These are phyloP conservation scores for Discostella pseudostelligera DNA, from an alignment of 108 stramenopile genomes.

Conservation along the genomic window DNA sequence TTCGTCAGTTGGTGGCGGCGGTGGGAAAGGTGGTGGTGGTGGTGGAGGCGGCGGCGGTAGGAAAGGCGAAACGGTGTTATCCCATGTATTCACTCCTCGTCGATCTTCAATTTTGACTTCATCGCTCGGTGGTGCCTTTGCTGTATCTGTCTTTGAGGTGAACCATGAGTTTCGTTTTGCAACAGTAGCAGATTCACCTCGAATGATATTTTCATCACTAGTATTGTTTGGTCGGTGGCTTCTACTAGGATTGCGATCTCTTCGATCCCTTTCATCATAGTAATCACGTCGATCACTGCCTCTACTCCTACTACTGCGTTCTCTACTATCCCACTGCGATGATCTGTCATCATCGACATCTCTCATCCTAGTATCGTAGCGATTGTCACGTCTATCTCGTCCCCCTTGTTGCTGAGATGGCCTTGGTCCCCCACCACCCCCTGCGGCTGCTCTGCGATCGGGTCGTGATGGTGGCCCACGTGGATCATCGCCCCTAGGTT, in stretches of 20 bases:
- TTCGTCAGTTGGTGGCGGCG: too few relatives aligned
- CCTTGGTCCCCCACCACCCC: too few relatives aligned
- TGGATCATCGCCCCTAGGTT: too few relatives aligned
- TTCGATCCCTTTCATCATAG: constrained; percentile 8
- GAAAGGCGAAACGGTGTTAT: not conserved
- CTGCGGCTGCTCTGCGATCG: too few relatives aligned
- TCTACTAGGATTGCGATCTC: constrained; percentile 1
- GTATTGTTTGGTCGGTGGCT: constrained; percentile 8
- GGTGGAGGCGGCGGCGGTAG: constrained; percentile 1
- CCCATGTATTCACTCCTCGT: constrained; percentile 2
- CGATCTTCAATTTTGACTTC: not conserved
- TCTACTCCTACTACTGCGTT: not conserved
- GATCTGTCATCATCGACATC: not conserved
- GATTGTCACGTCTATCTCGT: too few relatives aligned
- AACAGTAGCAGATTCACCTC: not conserved
- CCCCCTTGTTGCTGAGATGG: too few relatives aligned
- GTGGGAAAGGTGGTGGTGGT: too few relatives aligned
- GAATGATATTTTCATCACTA: too few relatives aligned
- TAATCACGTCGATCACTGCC: too few relatives aligned
- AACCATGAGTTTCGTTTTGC: constrained; percentile 22
- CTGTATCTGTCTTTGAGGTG: constrained; percentile 6
- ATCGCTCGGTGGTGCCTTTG: not conserved
- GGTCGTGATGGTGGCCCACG: too few relatives aligned
- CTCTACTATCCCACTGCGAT: not conserved
- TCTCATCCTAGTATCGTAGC: too few relatives aligned